A percentile compares a stretch with the other conserved stretches of the same genome.
Evolutionary conservation across 768 basidiomycete genomes (phyloP).

Genomic region (Dacryopinax spathularia): DNA sequence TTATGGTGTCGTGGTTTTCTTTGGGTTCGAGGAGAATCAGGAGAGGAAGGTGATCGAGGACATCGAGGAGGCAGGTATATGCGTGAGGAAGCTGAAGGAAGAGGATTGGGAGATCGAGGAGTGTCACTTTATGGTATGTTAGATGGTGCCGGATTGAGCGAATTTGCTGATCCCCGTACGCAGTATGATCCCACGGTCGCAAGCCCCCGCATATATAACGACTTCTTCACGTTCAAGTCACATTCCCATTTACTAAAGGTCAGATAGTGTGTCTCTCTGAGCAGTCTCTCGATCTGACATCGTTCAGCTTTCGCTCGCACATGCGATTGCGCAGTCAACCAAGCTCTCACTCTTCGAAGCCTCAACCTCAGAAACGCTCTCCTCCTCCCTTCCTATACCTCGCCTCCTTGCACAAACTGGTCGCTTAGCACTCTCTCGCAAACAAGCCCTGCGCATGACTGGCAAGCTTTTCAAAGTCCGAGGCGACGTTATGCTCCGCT

Average conservation of each 20-base stretch:
- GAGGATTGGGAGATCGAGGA: slow-evolving; percentile 85
- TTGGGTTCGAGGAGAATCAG: slow-evolving; percentile 65
- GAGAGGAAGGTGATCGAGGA: slow-evolving; percentile 79
- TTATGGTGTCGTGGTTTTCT: slow-evolving; percentile 87
- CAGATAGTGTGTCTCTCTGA: not conserved
- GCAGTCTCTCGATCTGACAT: slow-evolving; percentile 10
- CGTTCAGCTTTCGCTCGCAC: slow-evolving; percentile 79
- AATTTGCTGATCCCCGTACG: slow-evolving; percentile 3
- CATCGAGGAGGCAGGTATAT: slow-evolving; percentile 51
- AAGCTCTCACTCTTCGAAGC: slow-evolving; percentile 80
- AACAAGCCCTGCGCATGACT: slow-evolving; percentile 75
- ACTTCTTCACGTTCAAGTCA: slow-evolving; percentile 90
- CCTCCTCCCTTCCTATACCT: slow-evolving; percentile 66
- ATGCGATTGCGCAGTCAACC: slow-evolving; percentile 88
- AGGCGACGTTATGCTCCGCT: slow-evolving; percentile 79
- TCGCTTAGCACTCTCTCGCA: slow-evolving; percentile 55
- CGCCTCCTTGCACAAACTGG: slow-evolving; percentile 68
- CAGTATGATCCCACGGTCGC: slow-evolving; percentile 73
- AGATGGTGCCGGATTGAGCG: slow-evolving; percentile 6
- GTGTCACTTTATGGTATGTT: slow-evolving; percentile 69
- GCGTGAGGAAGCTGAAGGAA: slow-evolving; percentile 46
- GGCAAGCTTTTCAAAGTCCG: slow-evolving; percentile 76
- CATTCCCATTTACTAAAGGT: slow-evolving; percentile 64
- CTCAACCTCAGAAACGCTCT: slow-evolving; percentile 60
- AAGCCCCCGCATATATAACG: slow-evolving; percentile 87